phyloP scores from a whole-genome alignment of 2,329 filamentous ascomycete species.

The Decorospora gaudefroyi region DNA sequence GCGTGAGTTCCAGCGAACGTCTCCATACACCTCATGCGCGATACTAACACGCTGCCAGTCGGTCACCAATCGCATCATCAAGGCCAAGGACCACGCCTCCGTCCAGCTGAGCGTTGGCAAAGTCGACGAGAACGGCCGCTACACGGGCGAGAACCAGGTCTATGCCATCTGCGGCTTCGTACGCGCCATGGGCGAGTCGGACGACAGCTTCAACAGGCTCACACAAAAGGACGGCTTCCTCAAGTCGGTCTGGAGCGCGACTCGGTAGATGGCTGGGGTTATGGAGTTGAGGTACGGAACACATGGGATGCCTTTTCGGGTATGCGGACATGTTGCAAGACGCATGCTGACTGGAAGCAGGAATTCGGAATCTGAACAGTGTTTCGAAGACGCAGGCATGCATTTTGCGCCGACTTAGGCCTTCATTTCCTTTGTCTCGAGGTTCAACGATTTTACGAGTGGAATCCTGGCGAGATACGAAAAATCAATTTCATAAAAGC shows the following conservation, averaged over 20 bases:
- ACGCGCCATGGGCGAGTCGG: slow-evolving; percentile 95
- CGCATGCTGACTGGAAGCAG: slow-evolving; percentile 26
- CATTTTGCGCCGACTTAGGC: slow-evolving; percentile 38
- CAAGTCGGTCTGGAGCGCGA: slow-evolving; percentile 93
- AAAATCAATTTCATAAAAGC: slow-evolving; percentile 40
- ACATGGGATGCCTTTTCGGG: background rate
- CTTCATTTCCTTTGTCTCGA: slow-evolving; percentile 35
- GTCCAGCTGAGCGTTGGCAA: slow-evolving; percentile 97
- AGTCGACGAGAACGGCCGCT: slow-evolving; percentile 98
- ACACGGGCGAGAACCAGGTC: slow-evolving; percentile 95
- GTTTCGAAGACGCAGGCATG: slow-evolving; percentile 31
- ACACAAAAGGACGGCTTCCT: slow-evolving; percentile 94
- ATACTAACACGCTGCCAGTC: slow-evolving; percentile 34
- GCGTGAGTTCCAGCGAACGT: slow-evolving; percentile 47
- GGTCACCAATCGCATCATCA: slow-evolving; percentile 86
- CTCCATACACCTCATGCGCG: slow-evolving; percentile 11
- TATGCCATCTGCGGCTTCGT: slow-evolving; percentile 98
- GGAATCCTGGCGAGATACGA: slow-evolving; percentile 34
- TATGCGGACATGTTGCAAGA: background rate
- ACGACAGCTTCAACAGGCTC: slow-evolving; percentile 94
- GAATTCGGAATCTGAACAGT: slow-evolving; percentile 39
- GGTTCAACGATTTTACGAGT: slow-evolving; percentile 42
- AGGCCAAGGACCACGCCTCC: slow-evolving; percentile 99
- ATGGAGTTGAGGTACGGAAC: slow-evolving; percentile 41
- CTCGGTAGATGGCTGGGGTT: slow-evolving; percentile 53